Evolutionary conservation across 2,329 filamentous ascomycete species (phyloP).

Genomic region (Colletotrichum higginsianum): DNA sequence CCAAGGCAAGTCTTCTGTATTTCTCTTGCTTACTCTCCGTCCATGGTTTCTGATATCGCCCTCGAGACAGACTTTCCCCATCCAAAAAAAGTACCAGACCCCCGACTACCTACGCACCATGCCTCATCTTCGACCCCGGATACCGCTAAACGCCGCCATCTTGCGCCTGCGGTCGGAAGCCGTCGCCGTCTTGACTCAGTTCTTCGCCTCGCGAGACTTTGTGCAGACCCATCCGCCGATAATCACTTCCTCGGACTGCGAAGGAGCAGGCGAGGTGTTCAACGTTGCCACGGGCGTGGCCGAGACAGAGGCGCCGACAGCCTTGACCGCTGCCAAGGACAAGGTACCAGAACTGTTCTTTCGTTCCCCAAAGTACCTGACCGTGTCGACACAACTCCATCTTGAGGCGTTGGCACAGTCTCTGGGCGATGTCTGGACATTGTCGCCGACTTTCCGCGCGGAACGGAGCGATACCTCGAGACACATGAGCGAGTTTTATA

Average conservation of each 20-base stretch:
- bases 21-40: slow-evolving; percentile 36
- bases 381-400: slow-evolving; percentile 94
- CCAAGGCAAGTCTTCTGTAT: slow-evolving; percentile 72
- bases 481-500: slow-evolving; percentile 98
- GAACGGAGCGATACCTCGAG: slow-evolving; percentile 94
- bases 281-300: slow-evolving; percentile 67
- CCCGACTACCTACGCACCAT: slow-evolving; percentile 90
- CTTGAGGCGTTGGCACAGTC: slow-evolving; percentile 92
- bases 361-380: slow-evolving; percentile 89
- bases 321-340: slow-evolving; percentile 50
- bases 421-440: slow-evolving; percentile 91
- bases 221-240: slow-evolving; percentile 92
- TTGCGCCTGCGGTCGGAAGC: slow-evolving; percentile 87
- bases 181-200: slow-evolving; percentile 79
- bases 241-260: slow-evolving; percentile 96
- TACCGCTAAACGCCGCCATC: slow-evolving; percentile 84
- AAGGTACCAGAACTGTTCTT: slow-evolving; percentile 77
- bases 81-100: slow-evolving; percentile 97
- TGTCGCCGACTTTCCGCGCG: slow-evolving; percentile 94
- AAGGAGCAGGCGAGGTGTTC: slow-evolving; percentile 96
- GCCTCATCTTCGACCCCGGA: slow-evolving; percentile 87
- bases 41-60: background rate
- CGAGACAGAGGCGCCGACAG: slow-evolving; percentile 48
- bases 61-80: slow-evolving; percentile 80
- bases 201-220: slow-evolving; percentile 80